Evolutionary conservation across 352 stramenopile species (phyloP).

Genomic region (Pilasporangium apinafurcum): DNA sequence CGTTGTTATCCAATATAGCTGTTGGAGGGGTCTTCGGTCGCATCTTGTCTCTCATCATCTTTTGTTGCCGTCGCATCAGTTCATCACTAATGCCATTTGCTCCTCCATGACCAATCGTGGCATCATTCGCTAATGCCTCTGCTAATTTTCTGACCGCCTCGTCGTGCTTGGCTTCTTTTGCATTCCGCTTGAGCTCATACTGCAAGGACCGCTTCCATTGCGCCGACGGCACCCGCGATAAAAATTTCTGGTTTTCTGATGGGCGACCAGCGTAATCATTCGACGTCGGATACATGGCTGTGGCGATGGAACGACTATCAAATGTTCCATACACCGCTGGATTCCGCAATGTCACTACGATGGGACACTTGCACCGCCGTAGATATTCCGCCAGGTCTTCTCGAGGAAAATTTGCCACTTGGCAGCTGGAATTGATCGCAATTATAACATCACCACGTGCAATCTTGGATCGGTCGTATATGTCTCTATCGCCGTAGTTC

Average conservation of each 20-base stretch:
- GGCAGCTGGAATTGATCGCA: constrained; percentile 50
- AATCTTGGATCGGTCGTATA: constrained; percentile 15
- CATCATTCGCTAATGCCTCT: constrained; percentile 11
- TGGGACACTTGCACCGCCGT: constrained; percentile 30
- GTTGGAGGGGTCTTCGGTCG: too few relatives aligned
- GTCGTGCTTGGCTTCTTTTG: constrained; percentile 10
- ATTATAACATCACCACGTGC: constrained; percentile 53
- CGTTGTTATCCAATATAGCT: background rate
- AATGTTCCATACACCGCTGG: constrained; percentile 50
- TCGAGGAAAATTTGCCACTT: constrained; percentile 39
- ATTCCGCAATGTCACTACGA: constrained; percentile 63
- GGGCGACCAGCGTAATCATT: constrained; percentile 39
- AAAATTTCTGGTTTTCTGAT: constrained; percentile 23
- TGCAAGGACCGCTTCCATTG: constrained; percentile 61
- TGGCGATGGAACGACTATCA: constrained; percentile 56
- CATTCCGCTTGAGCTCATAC: constrained; percentile 45
- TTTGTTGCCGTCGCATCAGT: too few relatives aligned
- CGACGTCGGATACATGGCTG: constrained; percentile 68
- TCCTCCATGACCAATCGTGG: constrained; percentile 13
- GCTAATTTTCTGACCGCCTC: constrained; percentile 14
- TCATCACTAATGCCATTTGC: too few relatives aligned
- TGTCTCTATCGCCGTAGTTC: background rate
- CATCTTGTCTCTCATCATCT: constrained; percentile 7
- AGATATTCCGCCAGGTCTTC: constrained; percentile 37
- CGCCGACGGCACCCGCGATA: constrained; percentile 44